Evolutionary conservation across 2,329 filamentous ascomycete species (phyloP).

Genomic region (Dendryphion nanum): DNA sequence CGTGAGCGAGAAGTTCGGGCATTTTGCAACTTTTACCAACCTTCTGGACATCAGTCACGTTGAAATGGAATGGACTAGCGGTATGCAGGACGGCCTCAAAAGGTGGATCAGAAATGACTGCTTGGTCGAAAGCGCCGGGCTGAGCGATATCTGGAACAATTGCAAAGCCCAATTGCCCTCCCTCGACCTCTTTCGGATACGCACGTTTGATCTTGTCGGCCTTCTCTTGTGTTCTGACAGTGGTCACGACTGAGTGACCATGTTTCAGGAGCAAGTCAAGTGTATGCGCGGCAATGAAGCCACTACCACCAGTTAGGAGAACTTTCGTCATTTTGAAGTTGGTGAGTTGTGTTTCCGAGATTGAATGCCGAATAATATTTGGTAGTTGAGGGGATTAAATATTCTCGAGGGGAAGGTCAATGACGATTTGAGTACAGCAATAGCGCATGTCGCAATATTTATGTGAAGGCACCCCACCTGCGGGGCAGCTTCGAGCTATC

Average conservation of each 20-base stretch:
- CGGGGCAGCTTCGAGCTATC: no score
- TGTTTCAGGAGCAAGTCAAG: slow-evolving; percentile 58
- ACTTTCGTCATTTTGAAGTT: slow-evolving; percentile 38
- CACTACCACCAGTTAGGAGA: slow-evolving; percentile 53
- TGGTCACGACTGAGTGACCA: slow-evolving; percentile 61
- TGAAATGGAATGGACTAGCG: slow-evolving; percentile 65
- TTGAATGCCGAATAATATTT: no score
- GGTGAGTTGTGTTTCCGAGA: not conserved
- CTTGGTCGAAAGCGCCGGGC: slow-evolving; percentile 64
- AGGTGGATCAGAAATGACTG: slow-evolving; percentile 59
- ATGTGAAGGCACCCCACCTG: no score
- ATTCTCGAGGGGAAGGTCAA: no score
- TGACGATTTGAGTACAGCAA: no score
- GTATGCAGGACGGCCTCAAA: slow-evolving; percentile 64
- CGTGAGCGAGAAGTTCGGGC: slow-evolving; percentile 7
- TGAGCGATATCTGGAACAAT: slow-evolving; percentile 73
- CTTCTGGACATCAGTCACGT: slow-evolving; percentile 69
- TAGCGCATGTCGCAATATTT: no score
- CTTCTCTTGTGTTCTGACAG: slow-evolving; percentile 61
- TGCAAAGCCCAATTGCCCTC: slow-evolving; percentile 60
- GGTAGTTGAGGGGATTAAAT: no score
- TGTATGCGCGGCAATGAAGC: slow-evolving; percentile 67
- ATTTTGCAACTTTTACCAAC: slow-evolving; percentile 20
- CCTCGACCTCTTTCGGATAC: slow-evolving; percentile 49
- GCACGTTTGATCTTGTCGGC: slow-evolving; percentile 59